These are phyloP conservation scores for Termitomyces sp. DNA, from an alignment of 768 basidiomycete species.

Conservation along the genomic window DNA sequence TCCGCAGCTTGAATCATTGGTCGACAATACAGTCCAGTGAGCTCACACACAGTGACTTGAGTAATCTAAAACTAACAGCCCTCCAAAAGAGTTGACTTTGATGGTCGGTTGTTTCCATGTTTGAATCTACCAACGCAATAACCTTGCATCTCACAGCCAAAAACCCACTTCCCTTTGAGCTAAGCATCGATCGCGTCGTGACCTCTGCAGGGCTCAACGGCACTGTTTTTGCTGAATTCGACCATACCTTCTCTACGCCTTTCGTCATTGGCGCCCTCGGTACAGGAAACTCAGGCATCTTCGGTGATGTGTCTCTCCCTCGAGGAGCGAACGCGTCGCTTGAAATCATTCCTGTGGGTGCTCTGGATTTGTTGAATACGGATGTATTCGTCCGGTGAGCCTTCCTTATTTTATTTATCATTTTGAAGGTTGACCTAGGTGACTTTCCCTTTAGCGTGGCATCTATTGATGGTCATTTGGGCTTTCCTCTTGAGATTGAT, in stretches of 20 bases:
- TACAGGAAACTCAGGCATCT: conserved; percentile 54
- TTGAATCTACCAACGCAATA: neutral
- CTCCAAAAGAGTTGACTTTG: conserved; percentile 28
- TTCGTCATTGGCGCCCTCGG: conserved; percentile 44
- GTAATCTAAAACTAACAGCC: neutral
- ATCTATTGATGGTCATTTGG: conserved; percentile 27
- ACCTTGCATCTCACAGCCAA: conserved; percentile 21
- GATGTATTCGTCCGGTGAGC: conserved; percentile 33
- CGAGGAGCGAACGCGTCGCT: conserved; percentile 47
- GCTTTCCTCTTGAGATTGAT: conserved; percentile 29
- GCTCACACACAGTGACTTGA: conserved; percentile 7
- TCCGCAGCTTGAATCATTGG: conserved; percentile 31
- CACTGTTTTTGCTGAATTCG: conserved; percentile 52
- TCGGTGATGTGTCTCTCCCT: conserved; percentile 50
- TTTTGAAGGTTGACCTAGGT: neutral
- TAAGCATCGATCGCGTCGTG: conserved; percentile 38
- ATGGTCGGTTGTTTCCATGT: conserved; percentile 18
- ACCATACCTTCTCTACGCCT: conserved; percentile 48
- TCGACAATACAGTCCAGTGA: conserved; percentile 30
- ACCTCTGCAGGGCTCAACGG: conserved; percentile 46
- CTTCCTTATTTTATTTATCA: conserved; percentile 10
- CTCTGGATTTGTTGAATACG: conserved; percentile 43
- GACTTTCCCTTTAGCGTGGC: conserved; percentile 17
- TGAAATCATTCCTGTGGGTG: conserved; percentile 47
- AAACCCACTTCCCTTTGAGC: conserved; percentile 40